Evolutionary conservation across 2,329 filamentous ascomycete species (phyloP), one percentile per base, ranked within the genome.

Genomic region (Massarina eburnea): DNA sequence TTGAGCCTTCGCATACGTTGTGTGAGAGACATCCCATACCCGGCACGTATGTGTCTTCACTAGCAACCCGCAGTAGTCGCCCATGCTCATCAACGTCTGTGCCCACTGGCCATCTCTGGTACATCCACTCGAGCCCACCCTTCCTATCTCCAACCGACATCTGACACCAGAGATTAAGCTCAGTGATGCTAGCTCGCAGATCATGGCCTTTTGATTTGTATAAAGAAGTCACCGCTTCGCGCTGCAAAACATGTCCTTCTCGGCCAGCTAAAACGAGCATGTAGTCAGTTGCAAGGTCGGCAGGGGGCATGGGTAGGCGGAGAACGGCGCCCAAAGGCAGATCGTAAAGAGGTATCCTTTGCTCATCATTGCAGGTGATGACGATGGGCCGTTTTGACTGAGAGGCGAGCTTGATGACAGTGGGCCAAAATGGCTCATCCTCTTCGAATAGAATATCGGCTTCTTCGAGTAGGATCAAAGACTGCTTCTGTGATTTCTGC

Each of bases 131-230:
- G 35, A 95, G 80, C 0, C 94, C 92, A 17, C 88, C 88, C 57
- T 88, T 88, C n/a, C 83, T 78, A 64, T 96, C 94, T 4, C 94
- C 95, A 8, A 99, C 83, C 0, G 87, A 90, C 71, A 97, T 91
- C 67, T 99, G 94, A 66, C 95, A 99, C 92, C 92, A 99, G 65
- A 95, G 94, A 65, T 95, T 86, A 21, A 99, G 79, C 50, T 97
- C 91, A 45, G 80, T 84, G 39, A 99, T 82, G 2, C 86, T 85
- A 18, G 86, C 89, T 43, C 94, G 84, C 10, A 99, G 73, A 65
- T 99, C 94, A 21, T 79, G 72, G 2, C 78, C 68, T 42, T 88
- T 86, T 12, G 82, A 82, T 42, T 79, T 76, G 61, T 91, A 96
- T 2, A 99, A 77, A 6, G 80, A 74, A 41, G 79, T 76, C 0